These are phyloP conservation scores for Fraxinus latifolia DNA, from an alignment of 305 asterid species.

Conservation along the genomic window DNA sequence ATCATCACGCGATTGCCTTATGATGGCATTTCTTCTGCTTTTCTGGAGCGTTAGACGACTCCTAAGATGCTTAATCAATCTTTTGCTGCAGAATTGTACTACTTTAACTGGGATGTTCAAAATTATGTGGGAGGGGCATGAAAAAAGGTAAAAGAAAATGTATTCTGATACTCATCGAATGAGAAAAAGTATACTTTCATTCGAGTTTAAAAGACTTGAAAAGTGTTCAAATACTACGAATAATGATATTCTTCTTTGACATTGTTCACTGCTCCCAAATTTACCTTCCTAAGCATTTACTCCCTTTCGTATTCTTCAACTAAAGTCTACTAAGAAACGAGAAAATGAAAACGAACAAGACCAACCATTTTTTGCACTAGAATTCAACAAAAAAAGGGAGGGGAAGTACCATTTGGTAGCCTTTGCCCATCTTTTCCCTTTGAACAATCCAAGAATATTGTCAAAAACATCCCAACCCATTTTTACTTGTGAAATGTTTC, in stretches of 20 bases:
- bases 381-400: not conserved
- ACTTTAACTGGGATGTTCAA: not conserved
- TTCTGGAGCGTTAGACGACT: conserved; percentile 20
- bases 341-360: not conserved
- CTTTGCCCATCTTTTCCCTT: conserved; percentile 30
- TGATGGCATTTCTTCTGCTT: conserved; percentile 29
- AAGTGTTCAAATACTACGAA: not conserved
- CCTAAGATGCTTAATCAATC: conserved; percentile 26
- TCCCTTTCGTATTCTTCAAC: not conserved
- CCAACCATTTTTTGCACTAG: not conserved
- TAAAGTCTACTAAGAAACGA: not conserved
- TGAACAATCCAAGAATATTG: conserved; percentile 18
- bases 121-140: not conserved
- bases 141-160: not conserved
- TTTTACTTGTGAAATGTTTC: not conserved
- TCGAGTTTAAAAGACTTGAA: not conserved
- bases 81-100: conserved; percentile 23
- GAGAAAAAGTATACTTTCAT: not conserved
- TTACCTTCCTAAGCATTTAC: not conserved
- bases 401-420: conserved; percentile 31
- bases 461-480: conserved; percentile 23
- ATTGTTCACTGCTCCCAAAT: not conserved
- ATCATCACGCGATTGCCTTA: conserved; percentile 31
- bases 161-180: not conserved
- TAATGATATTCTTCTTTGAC: not conserved